Evolutionary conservation across 805 yeast species (phyloP).

Genomic region (Candida corydali): DNA sequence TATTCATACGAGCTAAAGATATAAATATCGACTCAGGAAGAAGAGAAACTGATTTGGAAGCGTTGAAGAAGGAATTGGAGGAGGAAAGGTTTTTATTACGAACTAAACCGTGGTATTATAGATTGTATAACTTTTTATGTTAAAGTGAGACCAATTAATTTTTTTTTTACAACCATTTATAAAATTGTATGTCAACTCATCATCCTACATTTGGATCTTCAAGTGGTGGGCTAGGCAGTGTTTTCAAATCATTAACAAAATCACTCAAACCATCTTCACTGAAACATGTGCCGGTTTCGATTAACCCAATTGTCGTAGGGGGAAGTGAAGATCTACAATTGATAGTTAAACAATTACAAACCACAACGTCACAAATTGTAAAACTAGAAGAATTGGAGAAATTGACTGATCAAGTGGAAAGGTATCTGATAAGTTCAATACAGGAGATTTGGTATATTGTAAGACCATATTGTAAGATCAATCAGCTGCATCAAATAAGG

Average conservation of each 20-base stretch:
- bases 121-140: conserved; percentile 35
- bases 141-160: conserved; percentile 8
- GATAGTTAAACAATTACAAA: conserved; percentile 37
- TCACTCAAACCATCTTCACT: conserved; percentile 28
- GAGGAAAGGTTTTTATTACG: conserved; percentile 28
- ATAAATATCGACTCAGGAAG: conserved; percentile 42
- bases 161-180: not conserved
- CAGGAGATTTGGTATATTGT: conserved; percentile 77
- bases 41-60: conserved; percentile 38
- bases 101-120: conserved; percentile 30
- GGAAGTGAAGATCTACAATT: conserved; percentile 39
- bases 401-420: conserved; percentile 47
- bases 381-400: conserved; percentile 50
- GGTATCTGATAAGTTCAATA: conserved; percentile 52
- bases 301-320: conserved; percentile 43
- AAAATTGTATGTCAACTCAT: conserved; percentile 16
- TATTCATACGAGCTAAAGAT: conserved; percentile 30
- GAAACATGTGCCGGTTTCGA: conserved; percentile 26
- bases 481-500: conserved; percentile 20
- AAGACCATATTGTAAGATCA: conserved; percentile 46
- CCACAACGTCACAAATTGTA: conserved; percentile 22
- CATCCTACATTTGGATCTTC: conserved; percentile 24
- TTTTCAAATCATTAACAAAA: conserved; percentile 35
- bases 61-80: conserved; percentile 30
- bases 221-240: conserved; percentile 34